Evolutionary conservation across 2,329 filamentous ascomycete species (phyloP), one percentile per base, ranked within the genome.

Genomic region (Cadophora luteo-olivacea): DNA sequence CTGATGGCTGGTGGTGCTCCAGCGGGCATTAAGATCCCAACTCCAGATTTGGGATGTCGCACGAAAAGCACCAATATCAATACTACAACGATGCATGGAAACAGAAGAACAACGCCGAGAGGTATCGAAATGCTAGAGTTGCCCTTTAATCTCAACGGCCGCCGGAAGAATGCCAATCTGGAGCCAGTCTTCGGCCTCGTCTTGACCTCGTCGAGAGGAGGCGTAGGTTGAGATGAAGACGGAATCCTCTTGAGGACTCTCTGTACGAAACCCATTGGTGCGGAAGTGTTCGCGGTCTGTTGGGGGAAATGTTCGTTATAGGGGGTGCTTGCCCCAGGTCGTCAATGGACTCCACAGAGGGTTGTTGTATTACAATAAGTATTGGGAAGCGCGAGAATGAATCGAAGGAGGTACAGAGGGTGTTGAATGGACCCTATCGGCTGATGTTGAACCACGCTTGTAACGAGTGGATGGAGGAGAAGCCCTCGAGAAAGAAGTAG

Each of bases 111-210:
- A 78, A 97, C 89, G 74, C 95, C 95, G 64, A 99, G 84, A 32
- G 96, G 96, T 78, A 98, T 91, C 63, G 95, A 97, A 80, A 97
- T 89, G 77, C 91, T 92, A 66, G 94, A 97, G 81, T 97, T 97
- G 76, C 93, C 93, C 82, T 90, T 92, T 83, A 99, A 84, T 75
- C 94, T 90, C 84, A 99, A 88, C 63, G 95, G 92, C 78, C 93
- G 88, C 75, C 90, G 87, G 80, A 98, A 92, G 80, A 97, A 97
- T 70, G 92, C 91, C 76, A 97, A 84, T 76, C 84, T 84, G 22
- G 86, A 78, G 52, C 72, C 70, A 75, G 69, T 79, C 78, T 78
- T 84, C 80, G 74, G 81, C 81, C 73, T 79, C 75, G 68, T 66
- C 72, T 82, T 80, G 61, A 74, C 77, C 71, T 84, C 83, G 70